phyloP scores from a whole-genome alignment of 805 yeast species.

The Myxozyma vanderwaltii region DNA sequence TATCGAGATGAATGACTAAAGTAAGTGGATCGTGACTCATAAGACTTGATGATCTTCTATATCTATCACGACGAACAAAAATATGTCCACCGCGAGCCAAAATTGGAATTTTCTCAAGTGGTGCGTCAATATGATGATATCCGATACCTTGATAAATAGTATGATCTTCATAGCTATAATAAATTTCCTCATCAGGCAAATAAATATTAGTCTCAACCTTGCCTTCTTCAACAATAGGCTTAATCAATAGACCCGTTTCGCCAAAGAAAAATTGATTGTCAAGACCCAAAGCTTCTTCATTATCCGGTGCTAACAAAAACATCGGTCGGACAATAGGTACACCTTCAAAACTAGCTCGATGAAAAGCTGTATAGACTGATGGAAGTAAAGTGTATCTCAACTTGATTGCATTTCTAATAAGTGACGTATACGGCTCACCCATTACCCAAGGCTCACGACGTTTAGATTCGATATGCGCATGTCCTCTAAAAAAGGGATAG shows the following conservation, averaged over 20 bases:
- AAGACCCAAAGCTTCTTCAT: conserved; percentile 53
- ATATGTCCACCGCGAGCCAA: conserved; percentile 79
- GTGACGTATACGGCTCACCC: conserved; percentile 68
- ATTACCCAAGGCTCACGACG: conserved; percentile 92
- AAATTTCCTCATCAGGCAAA: conserved; percentile 51
- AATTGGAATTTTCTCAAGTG: conserved; percentile 68
- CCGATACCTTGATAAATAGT: conserved; percentile 46
- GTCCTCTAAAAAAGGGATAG: conserved; percentile 96
- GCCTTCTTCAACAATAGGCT: conserved; percentile 71
- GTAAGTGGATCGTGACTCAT: conserved; percentile 84
- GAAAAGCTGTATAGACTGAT: conserved; percentile 75
- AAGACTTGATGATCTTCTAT: conserved; percentile 75
- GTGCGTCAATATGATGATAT: conserved; percentile 46
- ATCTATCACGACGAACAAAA: conserved; percentile 65
- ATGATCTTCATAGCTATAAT: conserved; percentile 44
- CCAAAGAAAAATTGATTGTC: conserved; percentile 88
- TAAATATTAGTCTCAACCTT: conserved; percentile 48
- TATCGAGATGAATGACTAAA: conserved; percentile 58
- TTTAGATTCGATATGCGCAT: conserved; percentile 91
- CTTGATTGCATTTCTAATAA: conserved; percentile 68
- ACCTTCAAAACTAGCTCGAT: conserved; percentile 61
- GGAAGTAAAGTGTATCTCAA: conserved; percentile 80
- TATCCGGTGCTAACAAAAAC: conserved; percentile 39
- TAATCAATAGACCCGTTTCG: conserved; percentile 66
- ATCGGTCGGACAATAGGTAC: conserved; percentile 58